Percentiles rank a stretch among this genome's conserved stretches.
phyloP scores from a whole-genome alignment of 139 green algal species.

The Prasinococcaceae sp. region DNA sequence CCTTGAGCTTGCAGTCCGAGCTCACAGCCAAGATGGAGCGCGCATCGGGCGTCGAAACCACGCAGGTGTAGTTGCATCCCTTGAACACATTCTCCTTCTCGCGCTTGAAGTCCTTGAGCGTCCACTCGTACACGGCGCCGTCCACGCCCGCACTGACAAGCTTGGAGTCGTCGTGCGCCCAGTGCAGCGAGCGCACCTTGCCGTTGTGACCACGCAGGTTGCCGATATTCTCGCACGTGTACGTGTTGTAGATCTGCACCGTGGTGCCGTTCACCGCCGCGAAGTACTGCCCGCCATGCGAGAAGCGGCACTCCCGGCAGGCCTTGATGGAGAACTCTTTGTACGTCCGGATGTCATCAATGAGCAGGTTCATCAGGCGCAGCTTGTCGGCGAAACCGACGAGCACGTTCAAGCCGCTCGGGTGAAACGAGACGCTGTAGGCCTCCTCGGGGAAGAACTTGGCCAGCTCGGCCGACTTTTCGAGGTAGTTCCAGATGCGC shows the following conservation, averaged over 20 bases:
- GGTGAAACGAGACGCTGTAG: slow-evolving; percentile 69
- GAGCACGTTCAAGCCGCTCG: slow-evolving; percentile 49
- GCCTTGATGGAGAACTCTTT: slow-evolving; percentile 64
- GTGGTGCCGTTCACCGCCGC: slow-evolving; percentile 69
- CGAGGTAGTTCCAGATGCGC: slow-evolving; percentile 72
- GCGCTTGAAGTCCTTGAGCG: slow-evolving; percentile 49
- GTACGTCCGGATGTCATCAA: slow-evolving; percentile 51
- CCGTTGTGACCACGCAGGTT: slow-evolving; percentile 70
- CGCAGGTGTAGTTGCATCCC: slow-evolving; percentile 53
- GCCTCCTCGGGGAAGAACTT: slow-evolving; percentile 52
- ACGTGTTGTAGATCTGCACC: slow-evolving; percentile 71
- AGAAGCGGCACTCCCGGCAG: slow-evolving; percentile 56
- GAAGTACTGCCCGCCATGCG: slow-evolving; percentile 71
- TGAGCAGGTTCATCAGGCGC: slow-evolving; percentile 68
- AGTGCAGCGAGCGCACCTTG: slow-evolving; percentile 31
- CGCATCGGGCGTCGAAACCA: slow-evolving; percentile 39
- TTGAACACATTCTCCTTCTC: slow-evolving; percentile 55
- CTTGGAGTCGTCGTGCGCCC: slow-evolving; percentile 21
- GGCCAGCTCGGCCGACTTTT: slow-evolving; percentile 37
- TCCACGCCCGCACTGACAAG: slow-evolving; percentile 65
- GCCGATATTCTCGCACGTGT: slow-evolving; percentile 68
- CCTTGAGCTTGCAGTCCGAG: slow-evolving; percentile 64
- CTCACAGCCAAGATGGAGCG: slow-evolving; percentile 44
- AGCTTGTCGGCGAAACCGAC: slow-evolving; percentile 84
- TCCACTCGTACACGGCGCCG: slow-evolving; percentile 81